A percentile compares a stretch with the other conserved stretches of the same genome.
phyloP scores from a whole-genome alignment of 257 asterid genomes.

The Petunia secreta region DNA sequence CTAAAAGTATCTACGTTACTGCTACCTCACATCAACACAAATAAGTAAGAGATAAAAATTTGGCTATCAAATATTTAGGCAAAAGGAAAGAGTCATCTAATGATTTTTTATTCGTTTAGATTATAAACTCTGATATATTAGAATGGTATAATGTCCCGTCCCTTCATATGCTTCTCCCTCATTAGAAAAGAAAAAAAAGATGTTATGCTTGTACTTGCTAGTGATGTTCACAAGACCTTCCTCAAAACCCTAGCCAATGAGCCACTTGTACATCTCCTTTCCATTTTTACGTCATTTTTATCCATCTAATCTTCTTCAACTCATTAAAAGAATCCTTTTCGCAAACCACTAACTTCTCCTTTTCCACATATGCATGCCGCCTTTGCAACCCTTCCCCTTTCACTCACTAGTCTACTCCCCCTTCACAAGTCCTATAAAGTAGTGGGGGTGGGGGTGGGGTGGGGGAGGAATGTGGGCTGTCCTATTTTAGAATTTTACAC shows the following conservation, averaged over 20 bases:
- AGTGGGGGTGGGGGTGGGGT: neutral
- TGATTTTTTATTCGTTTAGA: too few species aligned
- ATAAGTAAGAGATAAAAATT: too few species aligned
- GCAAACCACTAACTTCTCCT: constrained; percentile 18
- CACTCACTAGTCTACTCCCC: constrained; percentile 24
- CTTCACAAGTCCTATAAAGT: neutral
- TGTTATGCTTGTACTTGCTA: constrained; percentile 21
- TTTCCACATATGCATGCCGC: constrained; percentile 65
- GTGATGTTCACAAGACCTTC: constrained; percentile 26
- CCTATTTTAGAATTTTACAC: constrained; percentile 22
- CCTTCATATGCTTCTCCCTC: neutral
- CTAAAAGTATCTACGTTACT: too few species aligned
- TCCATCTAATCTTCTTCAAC: constrained; percentile 20
- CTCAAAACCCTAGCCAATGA: constrained; percentile 35
- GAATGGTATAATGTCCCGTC: too few species aligned
- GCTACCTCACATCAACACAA: too few species aligned
- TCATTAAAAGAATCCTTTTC: constrained; percentile 30
- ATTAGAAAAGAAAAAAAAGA: neutral
- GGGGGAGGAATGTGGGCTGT: constrained; percentile 23
- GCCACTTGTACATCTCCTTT: neutral
- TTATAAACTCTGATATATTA: too few species aligned
- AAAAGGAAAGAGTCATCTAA: too few species aligned
- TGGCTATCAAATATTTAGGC: too few species aligned
- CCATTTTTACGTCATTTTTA: neutral
- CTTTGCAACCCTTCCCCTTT: constrained; percentile 26